phyloP scores from a whole-genome alignment of 495 filamentous ascomycete species.

The Rhypophila decipiens region DNA sequence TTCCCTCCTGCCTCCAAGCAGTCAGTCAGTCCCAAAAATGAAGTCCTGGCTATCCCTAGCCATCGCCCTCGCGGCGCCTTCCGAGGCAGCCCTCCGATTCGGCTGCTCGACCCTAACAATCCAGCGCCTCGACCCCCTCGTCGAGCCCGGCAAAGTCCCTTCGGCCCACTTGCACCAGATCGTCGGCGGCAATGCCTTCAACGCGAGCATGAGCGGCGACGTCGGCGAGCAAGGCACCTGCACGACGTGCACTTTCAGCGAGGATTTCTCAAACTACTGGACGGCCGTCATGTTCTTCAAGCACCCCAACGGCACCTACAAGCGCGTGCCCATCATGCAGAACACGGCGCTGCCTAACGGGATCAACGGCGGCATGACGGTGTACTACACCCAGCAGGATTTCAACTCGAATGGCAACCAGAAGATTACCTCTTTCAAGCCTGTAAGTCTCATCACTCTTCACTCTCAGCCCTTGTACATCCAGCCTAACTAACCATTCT shows the following conservation, averaged over 20 bases:
- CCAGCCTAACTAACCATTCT: background rate
- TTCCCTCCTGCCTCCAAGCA: too few species aligned
- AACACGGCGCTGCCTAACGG: constrained; percentile 37
- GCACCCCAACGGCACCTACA: constrained; percentile 44
- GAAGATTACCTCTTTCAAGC: constrained; percentile 42
- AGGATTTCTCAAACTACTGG: constrained; percentile 46
- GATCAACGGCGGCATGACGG: constrained; percentile 43
- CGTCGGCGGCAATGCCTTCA: constrained; percentile 42
- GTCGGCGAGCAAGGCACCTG: constrained; percentile 28
- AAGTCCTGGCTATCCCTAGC: constrained; percentile 35
- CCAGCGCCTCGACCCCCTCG: constrained; percentile 37
- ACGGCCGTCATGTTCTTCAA: constrained; percentile 47
- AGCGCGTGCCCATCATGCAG: constrained; percentile 35
- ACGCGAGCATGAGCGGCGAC: constrained; percentile 37
- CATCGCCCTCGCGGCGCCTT: constrained; percentile 28
- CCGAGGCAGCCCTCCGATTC: constrained; percentile 36
- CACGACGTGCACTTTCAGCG: constrained; percentile 26
- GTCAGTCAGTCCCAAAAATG: constrained; percentile 21
- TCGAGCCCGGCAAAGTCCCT: constrained; percentile 27
- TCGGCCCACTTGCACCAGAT: constrained; percentile 42
- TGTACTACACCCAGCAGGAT: constrained; percentile 44
- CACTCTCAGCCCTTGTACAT: background rate
- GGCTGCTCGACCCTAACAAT: constrained; percentile 36
- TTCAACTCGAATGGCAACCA: constrained; percentile 35
- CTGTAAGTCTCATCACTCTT: constrained; percentile 22